phyloP scores from a whole-genome alignment of 148 eudicot genomes.

The Fallopia convolvulus region DNA sequence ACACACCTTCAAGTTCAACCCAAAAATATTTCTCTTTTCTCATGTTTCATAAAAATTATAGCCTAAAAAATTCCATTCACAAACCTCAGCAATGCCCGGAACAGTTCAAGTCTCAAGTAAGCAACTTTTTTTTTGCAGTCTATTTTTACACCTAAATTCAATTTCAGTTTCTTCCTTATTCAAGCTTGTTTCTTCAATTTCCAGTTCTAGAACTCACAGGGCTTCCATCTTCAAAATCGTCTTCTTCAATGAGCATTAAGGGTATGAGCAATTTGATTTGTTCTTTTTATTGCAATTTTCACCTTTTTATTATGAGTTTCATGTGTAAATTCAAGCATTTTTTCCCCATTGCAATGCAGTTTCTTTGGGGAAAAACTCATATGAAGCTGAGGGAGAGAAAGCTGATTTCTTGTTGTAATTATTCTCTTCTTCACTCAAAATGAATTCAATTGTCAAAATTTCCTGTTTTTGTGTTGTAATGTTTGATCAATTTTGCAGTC shows the following conservation, averaged over 20 bases:
- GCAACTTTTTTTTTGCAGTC: background rate
- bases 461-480: background rate
- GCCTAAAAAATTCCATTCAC: background rate
- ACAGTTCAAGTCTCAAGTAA: conserved; percentile 85
- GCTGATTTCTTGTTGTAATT: conserved; percentile 75
- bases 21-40: background rate
- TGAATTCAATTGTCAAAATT: background rate
- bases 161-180: conserved; percentile 1
- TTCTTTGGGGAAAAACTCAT: conserved; percentile 64
- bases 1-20: conserved; percentile 1
- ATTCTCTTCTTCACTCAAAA: conserved; percentile 7
- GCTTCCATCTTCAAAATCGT: conserved; percentile 33
- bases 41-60: background rate
- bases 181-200: background rate
- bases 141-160: background rate
- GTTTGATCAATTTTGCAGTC: conserved; percentile 34
- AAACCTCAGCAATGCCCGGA: conserved; percentile 68
- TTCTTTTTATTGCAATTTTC: background rate
- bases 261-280: conserved; percentile 23
- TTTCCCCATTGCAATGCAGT: conserved; percentile 41
- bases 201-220: conserved; percentile 39
- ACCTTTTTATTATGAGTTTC: background rate
- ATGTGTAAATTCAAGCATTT: background rate
- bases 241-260: conserved; percentile 55
- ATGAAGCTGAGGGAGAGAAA: conserved; percentile 45